A percentile compares a stretch with the other conserved stretches of the same genome.
phyloP scores from a whole-genome alignment of 2,329 filamentous ascomycete genomes.

The Chaetothyriales sp. region DNA sequence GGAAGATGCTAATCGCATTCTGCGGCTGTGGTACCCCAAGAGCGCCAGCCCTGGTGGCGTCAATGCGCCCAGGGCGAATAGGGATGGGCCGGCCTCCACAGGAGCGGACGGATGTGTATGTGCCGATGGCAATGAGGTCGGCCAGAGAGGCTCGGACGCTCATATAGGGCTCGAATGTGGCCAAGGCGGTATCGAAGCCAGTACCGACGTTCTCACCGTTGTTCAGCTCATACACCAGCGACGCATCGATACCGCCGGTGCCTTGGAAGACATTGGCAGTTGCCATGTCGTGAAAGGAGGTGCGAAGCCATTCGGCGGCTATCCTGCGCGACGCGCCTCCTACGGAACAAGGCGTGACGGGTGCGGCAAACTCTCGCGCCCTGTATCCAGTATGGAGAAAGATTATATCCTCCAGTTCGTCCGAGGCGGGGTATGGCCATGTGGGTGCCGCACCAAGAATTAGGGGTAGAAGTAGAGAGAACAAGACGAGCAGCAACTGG shows the following conservation, averaged over 20 bases:
- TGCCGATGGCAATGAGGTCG: slow-evolving; percentile 21
- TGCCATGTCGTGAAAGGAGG: slow-evolving; percentile 24
- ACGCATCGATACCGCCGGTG: slow-evolving; percentile 23
- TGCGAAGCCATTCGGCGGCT: slow-evolving; percentile 21
- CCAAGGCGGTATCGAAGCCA: slow-evolving; percentile 22
- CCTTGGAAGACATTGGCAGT: slow-evolving; percentile 19
- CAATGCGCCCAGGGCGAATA: slow-evolving; percentile 20
- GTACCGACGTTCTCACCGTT: slow-evolving; percentile 19
- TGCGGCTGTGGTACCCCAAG: slow-evolving; percentile 22
- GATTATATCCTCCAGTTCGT: slow-evolving; percentile 51
- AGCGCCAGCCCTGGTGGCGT: slow-evolving; percentile 20
- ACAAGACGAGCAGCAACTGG: background rate
- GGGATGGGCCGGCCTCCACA: slow-evolving; percentile 21
- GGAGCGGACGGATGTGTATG: slow-evolving; percentile 19
- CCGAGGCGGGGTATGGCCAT: slow-evolving; percentile 41
- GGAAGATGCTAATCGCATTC: slow-evolving; percentile 20
- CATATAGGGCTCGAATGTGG: slow-evolving; percentile 19
- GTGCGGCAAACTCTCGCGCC: slow-evolving; percentile 40
- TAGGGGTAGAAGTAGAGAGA: background rate
- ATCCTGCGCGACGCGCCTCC: slow-evolving; percentile 7
- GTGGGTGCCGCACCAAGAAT: slow-evolving; percentile 27
- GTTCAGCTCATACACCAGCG: slow-evolving; percentile 21
- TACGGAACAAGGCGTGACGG: slow-evolving; percentile 38
- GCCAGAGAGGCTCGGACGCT: slow-evolving; percentile 17
- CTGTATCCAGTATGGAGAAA: slow-evolving; percentile 42